Percentiles rank a stretch among this genome's conserved stretches.
Conservation (phyloP, 371 early-diverging fungal genomes). For the Coemansia sp. region DNA sequence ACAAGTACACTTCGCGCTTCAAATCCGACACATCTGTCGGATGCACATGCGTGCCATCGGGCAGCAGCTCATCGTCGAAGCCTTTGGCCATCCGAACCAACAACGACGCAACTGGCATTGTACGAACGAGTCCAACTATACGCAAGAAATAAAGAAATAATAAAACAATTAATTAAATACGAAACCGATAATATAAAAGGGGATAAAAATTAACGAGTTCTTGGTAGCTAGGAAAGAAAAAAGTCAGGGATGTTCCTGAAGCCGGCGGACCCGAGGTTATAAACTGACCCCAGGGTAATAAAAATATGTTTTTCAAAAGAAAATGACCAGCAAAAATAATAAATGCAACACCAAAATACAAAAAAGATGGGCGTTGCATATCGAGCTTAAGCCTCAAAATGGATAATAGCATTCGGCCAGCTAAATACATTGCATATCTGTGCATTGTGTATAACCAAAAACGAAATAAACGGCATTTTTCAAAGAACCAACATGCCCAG, state of each 20-base stretch:
- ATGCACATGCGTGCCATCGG: slow-evolving; percentile 36
- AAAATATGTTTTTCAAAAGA: background rate
- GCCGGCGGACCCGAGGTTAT: background rate
- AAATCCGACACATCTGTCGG: slow-evolving; percentile 14
- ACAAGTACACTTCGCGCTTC: slow-evolving; percentile 35
- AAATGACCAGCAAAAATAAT: background rate
- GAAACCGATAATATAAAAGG: background rate
- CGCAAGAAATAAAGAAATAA: background rate
- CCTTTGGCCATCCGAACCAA: slow-evolving; percentile 11
- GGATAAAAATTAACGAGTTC: background rate
- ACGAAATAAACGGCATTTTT: background rate
- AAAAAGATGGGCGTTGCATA: background rate
- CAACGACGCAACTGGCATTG: slow-evolving; percentile 12
- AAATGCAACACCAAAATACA: background rate
- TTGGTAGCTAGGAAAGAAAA: background rate
- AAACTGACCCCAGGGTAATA: background rate
- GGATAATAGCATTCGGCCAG: background rate
- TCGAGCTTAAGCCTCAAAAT: background rate
- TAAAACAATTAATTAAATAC: background rate
- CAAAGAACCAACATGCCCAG: background rate
- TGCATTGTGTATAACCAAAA: slow-evolving; percentile 1
- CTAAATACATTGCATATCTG: background rate
- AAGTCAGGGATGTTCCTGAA: background rate
- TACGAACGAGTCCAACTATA: background rate
- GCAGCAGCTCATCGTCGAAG: slow-evolving; percentile 6